Evolutionary conservation across 2,329 filamentous ascomycete genomes (phyloP).

Genomic region (Keithomyces neogunnii): DNA sequence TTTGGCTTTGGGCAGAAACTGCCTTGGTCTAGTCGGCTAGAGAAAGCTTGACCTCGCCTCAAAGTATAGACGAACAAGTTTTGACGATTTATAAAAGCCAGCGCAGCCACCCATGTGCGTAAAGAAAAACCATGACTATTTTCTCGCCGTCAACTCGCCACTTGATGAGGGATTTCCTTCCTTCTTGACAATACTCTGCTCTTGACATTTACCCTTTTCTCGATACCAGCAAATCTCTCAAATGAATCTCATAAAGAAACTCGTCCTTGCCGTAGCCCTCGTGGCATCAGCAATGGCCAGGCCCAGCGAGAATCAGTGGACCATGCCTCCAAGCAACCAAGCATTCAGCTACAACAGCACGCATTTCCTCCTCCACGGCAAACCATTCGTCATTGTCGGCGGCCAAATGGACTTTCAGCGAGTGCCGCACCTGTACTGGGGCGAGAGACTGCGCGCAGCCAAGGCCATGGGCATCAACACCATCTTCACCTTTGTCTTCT

Average conservation of each 20-base stretch:
- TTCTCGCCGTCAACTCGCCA: no score
- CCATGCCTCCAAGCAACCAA: no score
- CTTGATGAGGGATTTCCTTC: no score
- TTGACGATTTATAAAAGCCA: no score
- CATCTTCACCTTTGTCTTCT: constrained; percentile 39
- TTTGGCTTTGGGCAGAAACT: no score
- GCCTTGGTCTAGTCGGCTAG: no score
- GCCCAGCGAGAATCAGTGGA: background rate
- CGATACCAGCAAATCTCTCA: background rate
- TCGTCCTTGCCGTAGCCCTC: background rate
- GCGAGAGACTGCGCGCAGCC: constrained; percentile 33
- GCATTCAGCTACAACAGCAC: constrained; percentile 13
- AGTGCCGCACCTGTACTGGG: constrained; percentile 35
- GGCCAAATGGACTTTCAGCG: constrained; percentile 40
- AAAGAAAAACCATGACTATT: no score
- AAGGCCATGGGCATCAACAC: constrained; percentile 41
- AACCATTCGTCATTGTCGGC: constrained; percentile 14
- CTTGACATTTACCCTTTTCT: background rate
- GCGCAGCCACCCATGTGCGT: no score
- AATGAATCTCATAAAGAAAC: background rate
- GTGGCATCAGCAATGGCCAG: background rate
- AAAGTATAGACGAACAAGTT: no score
- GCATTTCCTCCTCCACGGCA: background rate
- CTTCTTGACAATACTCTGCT: no score
- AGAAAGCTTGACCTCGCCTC: no score